Evolutionary conservation across 345 rosid species (phyloP).

Genomic region (Syzygium grande): DNA sequence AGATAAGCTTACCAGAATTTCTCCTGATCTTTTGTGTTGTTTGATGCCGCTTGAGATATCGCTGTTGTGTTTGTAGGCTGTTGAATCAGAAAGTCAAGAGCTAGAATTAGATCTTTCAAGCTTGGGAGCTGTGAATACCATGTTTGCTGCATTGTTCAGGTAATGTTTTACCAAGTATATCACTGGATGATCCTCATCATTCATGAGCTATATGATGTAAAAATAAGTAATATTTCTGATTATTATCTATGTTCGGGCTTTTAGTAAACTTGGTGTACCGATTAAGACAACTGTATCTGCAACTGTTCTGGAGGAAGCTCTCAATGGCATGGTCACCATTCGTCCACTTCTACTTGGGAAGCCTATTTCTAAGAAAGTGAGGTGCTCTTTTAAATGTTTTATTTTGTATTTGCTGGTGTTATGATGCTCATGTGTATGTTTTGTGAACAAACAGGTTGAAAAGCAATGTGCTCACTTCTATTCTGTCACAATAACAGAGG

Average conservation of each 20-base stretch:
- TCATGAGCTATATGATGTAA: not conserved
- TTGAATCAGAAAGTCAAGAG: conserved; percentile 69
- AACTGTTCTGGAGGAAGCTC: conserved; percentile 92
- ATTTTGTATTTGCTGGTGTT: conserved; percentile 4
- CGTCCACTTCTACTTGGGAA: conserved; percentile 62
- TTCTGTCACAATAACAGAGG: conserved; percentile 78
- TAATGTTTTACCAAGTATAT: conserved; percentile 4
- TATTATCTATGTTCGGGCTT: not conserved
- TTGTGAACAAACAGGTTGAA: conserved; percentile 64
- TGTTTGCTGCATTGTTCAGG: conserved; percentile 97
- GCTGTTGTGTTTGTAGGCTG: conserved; percentile 35
- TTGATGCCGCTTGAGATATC: not conserved
- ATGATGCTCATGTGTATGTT: conserved; percentile 2
- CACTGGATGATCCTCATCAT: not conserved
- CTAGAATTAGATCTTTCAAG: conserved; percentile 96
- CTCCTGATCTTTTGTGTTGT: not conserved
- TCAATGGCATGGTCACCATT: conserved; percentile 63
- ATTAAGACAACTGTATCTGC: conserved; percentile 98
- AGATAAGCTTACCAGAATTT: conserved; percentile 7
- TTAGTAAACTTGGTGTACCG: conserved; percentile 97
- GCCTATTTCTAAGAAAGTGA: conserved; percentile 67
- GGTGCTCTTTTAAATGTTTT: not conserved
- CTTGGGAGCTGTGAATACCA: conserved; percentile 90
- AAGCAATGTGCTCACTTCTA: conserved; percentile 98
- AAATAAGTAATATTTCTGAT: not conserved